Evolutionary conservation across 352 stramenopile genomes (phyloP), one percentile per base, ranked within the genome.

Genomic region (Pilasporangium apinafurcum): DNA sequence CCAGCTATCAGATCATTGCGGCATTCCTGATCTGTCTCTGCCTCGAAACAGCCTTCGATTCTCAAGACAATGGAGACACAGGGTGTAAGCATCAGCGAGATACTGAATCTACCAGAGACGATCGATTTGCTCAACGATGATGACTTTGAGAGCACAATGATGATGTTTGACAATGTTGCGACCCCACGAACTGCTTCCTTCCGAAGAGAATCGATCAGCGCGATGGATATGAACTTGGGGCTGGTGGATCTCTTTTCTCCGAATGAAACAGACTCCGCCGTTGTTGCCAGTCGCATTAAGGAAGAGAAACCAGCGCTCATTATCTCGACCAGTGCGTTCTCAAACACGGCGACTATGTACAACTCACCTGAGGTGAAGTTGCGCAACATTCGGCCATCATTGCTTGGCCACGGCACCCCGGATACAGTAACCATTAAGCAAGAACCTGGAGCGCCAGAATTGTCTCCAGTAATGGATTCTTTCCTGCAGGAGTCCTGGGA

Each of bases 111-210:
- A n/a, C 51, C 68, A 0, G 39, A 56, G 6, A 51, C 67, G 18
- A 58, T 69, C 28, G 69, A 81, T 40, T 39, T 82, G 29, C 59
- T 83, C 9, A 57, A 83, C 32, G 74, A 83, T 53, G 65, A 66
- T 22, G 74, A 83, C 36, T 74, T 83, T 33, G 70, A 82, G 53
- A 79, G 60, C 54, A 79, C 70, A 18, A 78, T 83, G 67, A 67
- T 76, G 62, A 57, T 86, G 65, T 56, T 86, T 8, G 68, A 81
- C 28, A 56, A 62, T 18, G 13, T 38, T 2, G 37, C 37, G n/a
- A 42, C 40, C 1, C n/a, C 32, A 2, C 30, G 25, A 13, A 27
- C 24, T 1, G 10, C n/a, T 18, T n/a, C 20, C 10, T 4, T 35
- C 8, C 35, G 37, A 8, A 39, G 66, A 22, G 62, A 68, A 37